These are phyloP conservation scores for Fusarium dimerum DNA, from an alignment of 2,329 filamentous ascomycete species.

Conservation along the genomic window DNA sequence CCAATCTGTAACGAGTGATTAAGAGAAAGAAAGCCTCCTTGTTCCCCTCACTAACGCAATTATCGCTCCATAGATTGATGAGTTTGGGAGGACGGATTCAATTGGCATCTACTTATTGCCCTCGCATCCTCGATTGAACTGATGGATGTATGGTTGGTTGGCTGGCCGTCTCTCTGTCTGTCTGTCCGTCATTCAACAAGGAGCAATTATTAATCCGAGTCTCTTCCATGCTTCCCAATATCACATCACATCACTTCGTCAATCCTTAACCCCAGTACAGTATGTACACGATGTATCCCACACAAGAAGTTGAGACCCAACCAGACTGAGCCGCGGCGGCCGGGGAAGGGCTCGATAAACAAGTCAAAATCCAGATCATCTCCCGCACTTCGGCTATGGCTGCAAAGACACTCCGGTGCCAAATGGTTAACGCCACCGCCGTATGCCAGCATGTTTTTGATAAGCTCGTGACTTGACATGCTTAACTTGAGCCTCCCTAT, in stretches of 20 bases:
- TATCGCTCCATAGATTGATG: too few relatives aligned
- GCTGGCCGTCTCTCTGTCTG: too few relatives aligned
- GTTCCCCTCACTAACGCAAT: too few relatives aligned
- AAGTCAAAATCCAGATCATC: constrained; percentile 6
- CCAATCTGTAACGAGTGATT: too few relatives aligned
- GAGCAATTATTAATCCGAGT: background rate
- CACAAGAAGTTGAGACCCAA: constrained; percentile 7
- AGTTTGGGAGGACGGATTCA: too few relatives aligned
- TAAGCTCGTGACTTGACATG: constrained; percentile 5
- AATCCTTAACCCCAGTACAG: constrained; percentile 13
- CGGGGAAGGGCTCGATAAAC: background rate
- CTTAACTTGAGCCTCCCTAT: background rate
- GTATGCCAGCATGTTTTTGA: constrained; percentile 19
- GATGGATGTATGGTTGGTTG: too few relatives aligned
- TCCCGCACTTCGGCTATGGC: constrained; percentile 17
- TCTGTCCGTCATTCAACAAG: too few relatives aligned
- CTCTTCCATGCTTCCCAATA: background rate
- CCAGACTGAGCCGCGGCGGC: constrained; percentile 7
- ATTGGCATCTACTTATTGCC: too few relatives aligned
- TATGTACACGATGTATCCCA: constrained; percentile 16
- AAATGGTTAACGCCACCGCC: constrained; percentile 21
- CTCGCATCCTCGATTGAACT: too few relatives aligned
- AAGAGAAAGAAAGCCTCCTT: too few relatives aligned
- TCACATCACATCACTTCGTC: background rate
- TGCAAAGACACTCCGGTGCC: constrained; percentile 10